Conservation (phyloP, 805 yeast species). For the Candida schatavii region DNA sequence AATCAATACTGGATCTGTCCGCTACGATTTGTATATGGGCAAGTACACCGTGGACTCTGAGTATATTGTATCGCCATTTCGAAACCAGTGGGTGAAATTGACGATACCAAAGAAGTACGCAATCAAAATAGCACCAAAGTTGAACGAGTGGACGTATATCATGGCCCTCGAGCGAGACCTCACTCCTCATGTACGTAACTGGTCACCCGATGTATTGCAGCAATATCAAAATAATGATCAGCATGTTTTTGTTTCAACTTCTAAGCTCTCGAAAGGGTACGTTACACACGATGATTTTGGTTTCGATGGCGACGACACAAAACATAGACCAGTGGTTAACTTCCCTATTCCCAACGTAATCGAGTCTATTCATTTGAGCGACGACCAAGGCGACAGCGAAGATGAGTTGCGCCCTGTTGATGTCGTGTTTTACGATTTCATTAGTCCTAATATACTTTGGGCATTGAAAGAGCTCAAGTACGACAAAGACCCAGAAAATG, state of each 20-base stretch:
- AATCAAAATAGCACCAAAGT: constrained; percentile 43
- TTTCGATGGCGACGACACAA: constrained; percentile 80
- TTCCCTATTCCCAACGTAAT: constrained; percentile 79
- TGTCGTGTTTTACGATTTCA: constrained; percentile 76
- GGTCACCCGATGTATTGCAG: neutral
- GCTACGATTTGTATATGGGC: constrained; percentile 85
- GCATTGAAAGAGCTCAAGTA: constrained; percentile 30
- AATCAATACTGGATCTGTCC: constrained; percentile 82
- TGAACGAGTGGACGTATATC: constrained; percentile 58
- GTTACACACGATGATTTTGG: constrained; percentile 86
- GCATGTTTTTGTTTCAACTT: neutral
- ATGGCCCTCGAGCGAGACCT: constrained; percentile 5
- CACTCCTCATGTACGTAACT: neutral
- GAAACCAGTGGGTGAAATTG: constrained; percentile 72
- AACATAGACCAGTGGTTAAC: constrained; percentile 54
- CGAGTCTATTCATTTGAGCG: constrained; percentile 42
- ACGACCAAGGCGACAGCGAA: constrained; percentile 20
- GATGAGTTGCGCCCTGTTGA: no score
- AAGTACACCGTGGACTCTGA: constrained; percentile 77
- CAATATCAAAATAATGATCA: neutral
- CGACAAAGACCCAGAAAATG: constrained; percentile 11
- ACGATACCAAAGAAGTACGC: constrained; percentile 61
- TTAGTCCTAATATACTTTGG: constrained; percentile 37
- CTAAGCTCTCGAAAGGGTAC: constrained; percentile 58
- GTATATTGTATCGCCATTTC: constrained; percentile 82